These are phyloP conservation scores for Eucalyptus leucophloia DNA, from an alignment of 345 rosid genomes.

Conservation along the genomic window DNA sequence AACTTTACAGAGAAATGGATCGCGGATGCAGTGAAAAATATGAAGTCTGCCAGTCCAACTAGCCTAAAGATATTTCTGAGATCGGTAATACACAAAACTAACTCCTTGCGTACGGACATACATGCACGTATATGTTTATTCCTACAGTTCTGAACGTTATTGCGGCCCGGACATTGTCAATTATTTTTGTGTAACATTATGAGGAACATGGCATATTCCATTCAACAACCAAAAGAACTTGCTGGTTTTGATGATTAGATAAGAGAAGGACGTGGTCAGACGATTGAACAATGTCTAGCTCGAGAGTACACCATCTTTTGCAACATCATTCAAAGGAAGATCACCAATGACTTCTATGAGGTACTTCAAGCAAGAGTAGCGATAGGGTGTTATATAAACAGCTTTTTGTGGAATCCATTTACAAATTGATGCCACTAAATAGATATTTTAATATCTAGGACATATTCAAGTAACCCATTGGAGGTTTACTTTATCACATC, in stretches of 20 bases:
- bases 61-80: slow-evolving; percentile 12
- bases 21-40: background rate
- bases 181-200: background rate
- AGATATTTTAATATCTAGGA: background rate
- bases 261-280: background rate
- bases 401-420: background rate
- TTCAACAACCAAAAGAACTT: background rate
- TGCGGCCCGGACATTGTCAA: background rate
- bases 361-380: background rate
- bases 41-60: slow-evolving; percentile 4
- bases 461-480: background rate
- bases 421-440: background rate
- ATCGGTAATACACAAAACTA: background rate
- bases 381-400: background rate
- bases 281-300: background rate
- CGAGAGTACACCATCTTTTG: background rate
- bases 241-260: background rate
- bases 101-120: too few species aligned
- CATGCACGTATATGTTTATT: too few species aligned
- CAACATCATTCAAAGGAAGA: background rate
- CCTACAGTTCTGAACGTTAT: too few species aligned
- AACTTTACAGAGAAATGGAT: slow-evolving; percentile 3
- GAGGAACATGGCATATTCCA: background rate
- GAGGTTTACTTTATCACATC: background rate
- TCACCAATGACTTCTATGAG: background rate